phyloP scores from a whole-genome alignment of 345 rosid species.

The Lepidium aucheri region DNA sequence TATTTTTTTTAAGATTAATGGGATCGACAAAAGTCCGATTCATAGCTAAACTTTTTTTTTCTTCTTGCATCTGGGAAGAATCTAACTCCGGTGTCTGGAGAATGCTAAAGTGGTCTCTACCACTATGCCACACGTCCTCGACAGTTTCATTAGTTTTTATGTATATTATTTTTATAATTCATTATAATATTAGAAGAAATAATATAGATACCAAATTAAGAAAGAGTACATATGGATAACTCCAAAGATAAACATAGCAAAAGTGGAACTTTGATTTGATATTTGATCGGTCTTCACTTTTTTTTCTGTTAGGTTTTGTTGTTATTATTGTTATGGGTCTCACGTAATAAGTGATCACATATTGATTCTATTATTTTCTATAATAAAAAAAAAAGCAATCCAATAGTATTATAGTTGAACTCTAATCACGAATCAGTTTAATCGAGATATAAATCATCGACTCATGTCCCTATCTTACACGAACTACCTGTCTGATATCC shows the following conservation, averaged over 20 bases:
- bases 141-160: too few relatives aligned
- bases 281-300: slow-evolving; percentile 17
- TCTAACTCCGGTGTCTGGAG: too few relatives aligned
- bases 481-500: slow-evolving; percentile 17
- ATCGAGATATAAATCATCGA: neutral
- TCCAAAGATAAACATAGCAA: slow-evolving; percentile 14
- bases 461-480: slow-evolving; percentile 13
- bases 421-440: neutral
- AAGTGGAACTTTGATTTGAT: slow-evolving; percentile 19
- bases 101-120: too few relatives aligned
- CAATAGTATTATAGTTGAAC: neutral
- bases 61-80: too few relatives aligned
- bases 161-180: neutral
- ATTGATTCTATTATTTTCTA: neutral
- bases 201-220: slow-evolving; percentile 16
- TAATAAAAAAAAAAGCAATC: neutral
- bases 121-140: too few relatives aligned
- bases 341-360: neutral
- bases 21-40: too few relatives aligned
- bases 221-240: slow-evolving; percentile 15
- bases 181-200: neutral
- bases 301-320: neutral
- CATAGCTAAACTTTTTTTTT: too few relatives aligned
- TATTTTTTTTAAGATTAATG: too few relatives aligned
- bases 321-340: neutral